A percentile compares a stretch with the other conserved stretches of the same genome.
Evolutionary conservation across 2,329 filamentous ascomycete species (phyloP).

Genomic region (Alternaria panax): DNA sequence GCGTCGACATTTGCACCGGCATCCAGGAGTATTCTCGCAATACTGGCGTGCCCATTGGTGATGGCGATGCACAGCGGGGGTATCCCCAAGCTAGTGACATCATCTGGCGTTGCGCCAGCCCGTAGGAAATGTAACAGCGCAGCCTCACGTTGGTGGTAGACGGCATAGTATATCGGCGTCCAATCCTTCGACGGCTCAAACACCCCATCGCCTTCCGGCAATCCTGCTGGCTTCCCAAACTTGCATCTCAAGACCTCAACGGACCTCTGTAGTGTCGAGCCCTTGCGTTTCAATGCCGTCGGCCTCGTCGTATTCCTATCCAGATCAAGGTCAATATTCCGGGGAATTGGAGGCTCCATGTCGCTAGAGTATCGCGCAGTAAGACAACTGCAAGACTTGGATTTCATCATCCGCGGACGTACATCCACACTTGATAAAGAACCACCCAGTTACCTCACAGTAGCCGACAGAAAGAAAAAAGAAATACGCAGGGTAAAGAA

Average conservation of each 20-base stretch:
- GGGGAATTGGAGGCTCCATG: slow-evolving; percentile 26
- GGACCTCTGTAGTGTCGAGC: slow-evolving; percentile 39
- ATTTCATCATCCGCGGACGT: slow-evolving; percentile 10
- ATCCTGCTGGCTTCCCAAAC: slow-evolving; percentile 31
- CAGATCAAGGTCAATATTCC: slow-evolving; percentile 22
- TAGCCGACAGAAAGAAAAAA: not conserved
- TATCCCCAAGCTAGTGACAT: slow-evolving; percentile 24
- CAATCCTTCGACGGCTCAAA: slow-evolving; percentile 38
- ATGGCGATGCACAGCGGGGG: slow-evolving; percentile 42
- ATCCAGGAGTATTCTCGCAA: slow-evolving; percentile 37
- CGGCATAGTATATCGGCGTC: slow-evolving; percentile 43
- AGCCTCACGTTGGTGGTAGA: slow-evolving; percentile 41
- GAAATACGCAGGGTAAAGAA: slow-evolving; percentile 9
- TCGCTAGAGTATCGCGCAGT: slow-evolving; percentile 19
- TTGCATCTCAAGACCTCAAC: slow-evolving; percentile 44
- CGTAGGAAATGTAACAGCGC: slow-evolving; percentile 43
- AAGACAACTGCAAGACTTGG: slow-evolving; percentile 31
- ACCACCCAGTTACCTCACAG: slow-evolving; percentile 1
- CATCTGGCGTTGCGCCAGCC: slow-evolving; percentile 39
- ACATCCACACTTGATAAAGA: slow-evolving; percentile 12
- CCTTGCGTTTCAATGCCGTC: slow-evolving; percentile 24
- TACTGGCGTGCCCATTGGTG: slow-evolving; percentile 33
- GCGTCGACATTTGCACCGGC: slow-evolving; percentile 39
- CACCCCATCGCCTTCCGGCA: slow-evolving; percentile 6
- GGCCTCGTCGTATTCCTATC: slow-evolving; percentile 15